A percentile compares a stretch with the other conserved stretches of the same genome.
Conservation (phyloP, 2,329 filamentous ascomycete species). For the Parascedosporium putredinis region DNA sequence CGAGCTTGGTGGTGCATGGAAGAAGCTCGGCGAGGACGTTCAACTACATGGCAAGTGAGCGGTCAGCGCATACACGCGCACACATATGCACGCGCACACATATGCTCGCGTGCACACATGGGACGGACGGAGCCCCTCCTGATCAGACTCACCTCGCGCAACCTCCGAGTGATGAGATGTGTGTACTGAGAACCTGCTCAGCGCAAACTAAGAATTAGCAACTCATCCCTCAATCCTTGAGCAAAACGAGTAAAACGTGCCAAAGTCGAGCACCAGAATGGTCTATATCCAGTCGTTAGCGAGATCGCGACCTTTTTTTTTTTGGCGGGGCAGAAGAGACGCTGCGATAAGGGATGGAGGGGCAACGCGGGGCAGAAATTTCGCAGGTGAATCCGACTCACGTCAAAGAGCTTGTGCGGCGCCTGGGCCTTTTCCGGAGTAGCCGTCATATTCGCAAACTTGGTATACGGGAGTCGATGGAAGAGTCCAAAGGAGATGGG, state of each 20-base stretch:
- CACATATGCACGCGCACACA: too few species aligned
- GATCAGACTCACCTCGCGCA: constrained; percentile 40
- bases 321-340: neutral
- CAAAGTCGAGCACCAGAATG: neutral
- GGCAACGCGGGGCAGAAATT: neutral
- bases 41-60: constrained; percentile 26
- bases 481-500: neutral
- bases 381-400: neutral
- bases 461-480: neutral
- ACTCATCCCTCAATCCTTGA: neutral
- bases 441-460: neutral
- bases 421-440: neutral
- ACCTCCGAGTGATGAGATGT: constrained; percentile 63
- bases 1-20: constrained; percentile 54
- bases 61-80: neutral
- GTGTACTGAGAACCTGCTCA: constrained; percentile 43
- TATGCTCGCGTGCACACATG: too few species aligned
- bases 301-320: neutral
- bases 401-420: neutral
- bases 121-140: neutral
- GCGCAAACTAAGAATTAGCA: neutral
- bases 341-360: neutral
- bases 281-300: neutral
- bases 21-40: constrained; percentile 83
- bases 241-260: neutral